Conservation (phyloP, 495 filamentous ascomycete species). For the Neurospora discreta region DNA sequence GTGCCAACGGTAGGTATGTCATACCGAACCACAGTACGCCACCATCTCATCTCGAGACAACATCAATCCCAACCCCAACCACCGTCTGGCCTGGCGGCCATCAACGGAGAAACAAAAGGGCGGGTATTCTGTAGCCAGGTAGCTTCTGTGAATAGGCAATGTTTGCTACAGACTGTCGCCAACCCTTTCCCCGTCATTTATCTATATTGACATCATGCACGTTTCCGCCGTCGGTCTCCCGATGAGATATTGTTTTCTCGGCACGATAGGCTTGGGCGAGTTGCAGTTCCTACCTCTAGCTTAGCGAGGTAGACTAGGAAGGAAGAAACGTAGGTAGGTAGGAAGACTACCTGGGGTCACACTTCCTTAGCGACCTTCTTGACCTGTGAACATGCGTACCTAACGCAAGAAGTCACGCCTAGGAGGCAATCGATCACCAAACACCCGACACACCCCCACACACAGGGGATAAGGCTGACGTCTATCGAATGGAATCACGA, state of each 20-base stretch:
- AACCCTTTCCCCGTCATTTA: neutral
- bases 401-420: neutral
- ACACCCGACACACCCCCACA: neutral
- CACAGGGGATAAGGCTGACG: neutral
- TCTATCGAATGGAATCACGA: neutral
- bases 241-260: neutral
- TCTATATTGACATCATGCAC: neutral
- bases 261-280: neutral
- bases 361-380: neutral
- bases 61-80: neutral
- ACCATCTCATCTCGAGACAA: neutral
- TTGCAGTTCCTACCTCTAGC: neutral
- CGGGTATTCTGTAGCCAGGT: neutral
- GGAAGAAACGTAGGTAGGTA: neutral
- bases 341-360: neutral
- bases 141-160: neutral
- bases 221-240: neutral
- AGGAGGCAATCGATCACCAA: neutral
- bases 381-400: neutral
- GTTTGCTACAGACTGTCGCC: neutral
- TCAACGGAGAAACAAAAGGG: neutral
- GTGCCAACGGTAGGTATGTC: too few relatives aligned
- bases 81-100: neutral
- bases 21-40: neutral
- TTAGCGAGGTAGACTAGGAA: neutral